Conservation (phyloP, 2,329 filamentous ascomycete species). For the Fusarium chaquense region DNA sequence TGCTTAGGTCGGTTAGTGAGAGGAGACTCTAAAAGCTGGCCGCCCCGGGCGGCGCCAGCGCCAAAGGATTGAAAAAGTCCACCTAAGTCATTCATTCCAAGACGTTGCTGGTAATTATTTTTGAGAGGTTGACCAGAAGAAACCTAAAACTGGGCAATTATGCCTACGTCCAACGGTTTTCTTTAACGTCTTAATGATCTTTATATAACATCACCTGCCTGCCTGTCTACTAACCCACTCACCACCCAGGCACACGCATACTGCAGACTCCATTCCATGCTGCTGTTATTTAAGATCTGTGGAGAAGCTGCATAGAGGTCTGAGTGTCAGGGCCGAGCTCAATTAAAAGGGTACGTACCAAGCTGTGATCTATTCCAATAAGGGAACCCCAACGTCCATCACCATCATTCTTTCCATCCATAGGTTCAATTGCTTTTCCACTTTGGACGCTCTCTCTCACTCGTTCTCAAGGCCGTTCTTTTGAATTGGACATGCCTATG, state of each 20-base stretch:
- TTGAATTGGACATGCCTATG: slow-evolving; percentile 17
- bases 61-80: slow-evolving; percentile 15
- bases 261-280: background rate
- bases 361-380: slow-evolving; percentile 18
- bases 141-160: slow-evolving; percentile 9
- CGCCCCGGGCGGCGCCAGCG: background rate
- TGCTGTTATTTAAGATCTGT: slow-evolving; percentile 3
- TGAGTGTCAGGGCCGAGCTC: slow-evolving; percentile 19
- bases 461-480: slow-evolving; percentile 13
- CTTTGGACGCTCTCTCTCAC: slow-evolving; percentile 17
- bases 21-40: slow-evolving; percentile 3
- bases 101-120: background rate
- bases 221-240: background rate
- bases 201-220: background rate
- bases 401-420: slow-evolving; percentile 22
- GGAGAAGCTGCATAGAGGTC: slow-evolving; percentile 27
- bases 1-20: slow-evolving; percentile 1
- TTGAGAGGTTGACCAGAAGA: background rate
- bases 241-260: background rate
- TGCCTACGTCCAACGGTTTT: background rate
- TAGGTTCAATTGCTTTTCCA: slow-evolving; percentile 22
- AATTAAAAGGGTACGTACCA: slow-evolving; percentile 41
- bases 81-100: slow-evolving; percentile 17
- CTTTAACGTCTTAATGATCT: background rate
- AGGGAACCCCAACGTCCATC: slow-evolving; percentile 33